A percentile compares a stretch with the other conserved stretches of the same genome.
Evolutionary conservation across 441 rosid genomes (phyloP).

Genomic region (Macaranga tanarius): DNA sequence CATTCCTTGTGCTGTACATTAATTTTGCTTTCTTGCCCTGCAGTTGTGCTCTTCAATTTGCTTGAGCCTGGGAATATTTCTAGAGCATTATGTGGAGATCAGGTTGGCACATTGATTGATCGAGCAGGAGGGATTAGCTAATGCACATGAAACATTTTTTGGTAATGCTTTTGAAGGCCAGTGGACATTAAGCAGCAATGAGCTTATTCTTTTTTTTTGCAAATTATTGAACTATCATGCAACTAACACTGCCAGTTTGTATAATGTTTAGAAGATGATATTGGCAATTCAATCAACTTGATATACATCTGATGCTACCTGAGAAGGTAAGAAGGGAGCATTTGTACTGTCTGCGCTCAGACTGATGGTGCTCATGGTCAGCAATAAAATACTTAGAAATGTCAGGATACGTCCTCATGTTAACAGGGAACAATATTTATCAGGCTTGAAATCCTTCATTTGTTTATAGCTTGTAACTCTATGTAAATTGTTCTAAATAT

Average conservation of each 20-base stretch:
- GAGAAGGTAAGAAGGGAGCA: neutral
- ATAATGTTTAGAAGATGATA: neutral
- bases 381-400: neutral
- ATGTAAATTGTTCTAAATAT: neutral
- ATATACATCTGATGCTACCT: neutral
- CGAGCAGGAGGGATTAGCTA: constrained; percentile 33
- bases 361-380: neutral
- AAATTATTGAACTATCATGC: neutral
- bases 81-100: constrained; percentile 61
- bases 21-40: neutral
- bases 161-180: too few relatives aligned
- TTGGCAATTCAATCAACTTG: neutral
- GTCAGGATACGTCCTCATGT: neutral
- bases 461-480: neutral
- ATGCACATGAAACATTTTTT: neutral
- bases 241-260: neutral
- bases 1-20: neutral
- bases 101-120: constrained; percentile 46
- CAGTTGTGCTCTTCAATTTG: constrained; percentile 55
- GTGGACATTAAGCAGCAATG: too few relatives aligned
- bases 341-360: neutral
- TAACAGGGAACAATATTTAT: too few relatives aligned
- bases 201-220: too few relatives aligned
- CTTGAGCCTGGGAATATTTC: constrained; percentile 57
- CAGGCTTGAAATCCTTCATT: neutral